Conservation (phyloP, 2,329 filamentous ascomycete species). For the Alternaria gansuensis region DNA sequence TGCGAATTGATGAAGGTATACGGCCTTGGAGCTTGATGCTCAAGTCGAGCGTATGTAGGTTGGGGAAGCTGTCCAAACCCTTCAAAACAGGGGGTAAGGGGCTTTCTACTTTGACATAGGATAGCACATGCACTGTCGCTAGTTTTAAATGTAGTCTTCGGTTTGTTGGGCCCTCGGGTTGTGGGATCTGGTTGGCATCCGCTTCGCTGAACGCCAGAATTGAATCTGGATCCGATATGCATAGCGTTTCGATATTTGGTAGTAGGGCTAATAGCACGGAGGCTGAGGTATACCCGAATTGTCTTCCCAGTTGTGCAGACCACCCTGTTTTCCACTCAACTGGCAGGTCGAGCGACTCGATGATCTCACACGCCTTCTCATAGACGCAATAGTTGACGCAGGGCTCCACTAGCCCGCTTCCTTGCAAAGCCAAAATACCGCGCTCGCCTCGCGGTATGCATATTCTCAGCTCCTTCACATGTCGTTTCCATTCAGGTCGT, state of each 20-base stretch:
- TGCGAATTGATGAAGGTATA: not conserved
- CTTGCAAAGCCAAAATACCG: not conserved
- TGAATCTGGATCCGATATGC: constrained; percentile 10
- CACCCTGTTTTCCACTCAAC: constrained; percentile 1
- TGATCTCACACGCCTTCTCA: not conserved
- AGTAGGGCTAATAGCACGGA: constrained; percentile 12
- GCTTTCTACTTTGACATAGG: constrained; percentile 9
- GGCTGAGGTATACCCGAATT: not conserved
- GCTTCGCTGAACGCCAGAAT: not conserved
- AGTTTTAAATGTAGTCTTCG: not conserved
- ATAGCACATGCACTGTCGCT: constrained; percentile 2
- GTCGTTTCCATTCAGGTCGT: constrained; percentile 11
- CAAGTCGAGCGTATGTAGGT: constrained; percentile 11
- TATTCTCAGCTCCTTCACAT: constrained; percentile 23
- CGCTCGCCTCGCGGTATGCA: constrained; percentile 4
- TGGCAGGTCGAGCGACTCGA: constrained; percentile 14
- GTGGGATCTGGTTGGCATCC: not conserved
- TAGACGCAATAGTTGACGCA: not conserved
- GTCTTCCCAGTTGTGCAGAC: not conserved
- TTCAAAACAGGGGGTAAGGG: not conserved
- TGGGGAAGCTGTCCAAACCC: not conserved
- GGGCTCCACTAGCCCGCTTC: not conserved
- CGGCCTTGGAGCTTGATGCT: constrained; percentile 4
- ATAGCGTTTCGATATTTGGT: constrained; percentile 21
- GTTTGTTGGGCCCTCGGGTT: not conserved